Base-by-base conservation (phyloP, 2,329 filamentous ascomycete species). In the Akanthomyces uredinophilus region DNA sequence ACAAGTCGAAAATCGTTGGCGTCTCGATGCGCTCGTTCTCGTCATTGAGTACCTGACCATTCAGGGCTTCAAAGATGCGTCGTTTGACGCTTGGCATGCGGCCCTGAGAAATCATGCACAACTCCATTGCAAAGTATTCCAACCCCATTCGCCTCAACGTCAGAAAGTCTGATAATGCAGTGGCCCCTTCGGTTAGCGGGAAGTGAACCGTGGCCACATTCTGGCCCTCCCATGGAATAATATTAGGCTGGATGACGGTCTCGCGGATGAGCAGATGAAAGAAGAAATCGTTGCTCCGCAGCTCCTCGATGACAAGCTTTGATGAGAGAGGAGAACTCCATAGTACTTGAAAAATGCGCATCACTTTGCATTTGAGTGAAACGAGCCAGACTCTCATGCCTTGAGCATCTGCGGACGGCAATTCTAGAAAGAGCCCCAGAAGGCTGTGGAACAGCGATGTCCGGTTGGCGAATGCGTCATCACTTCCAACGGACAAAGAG, bases 1-100 rank as follows among this genome's bases (percentile, higher is more conserved):
- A 95, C 24, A 98, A 82, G 66, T 97, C 92, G 70, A 98, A 96
- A 7, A 98, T 83, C 4, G 90, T 92, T 1, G 88, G 83, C 63
- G 92, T 89, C 32, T 80, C 77, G 43, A 89, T 78, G 5, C 86
- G 79, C 60, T 90, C 84, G 53, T 88, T 87, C 63, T 85, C 85
- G 16, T 88, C 83, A 20, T 87, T 78, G 13, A 84, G 80, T 8
- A 91, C 86, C 47, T 89, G 87, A 5, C 95, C 95, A 49, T 93
- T 85, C n/a, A 98, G 78, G 0, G 91, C 85, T 64, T 87, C 85
- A 52, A 87, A 85, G 5, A 90, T 84, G 7, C 87, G 82, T 61
- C 87, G 79, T 71, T 91, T 90, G 58, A 90, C 78, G 35, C 87
- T 87, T 3, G 90, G 88, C 65, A 89, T 86, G 54, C 87, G 83